Evolutionary conservation across 257 asterid genomes (phyloP).

Genomic region (Echites panduratus): DNA sequence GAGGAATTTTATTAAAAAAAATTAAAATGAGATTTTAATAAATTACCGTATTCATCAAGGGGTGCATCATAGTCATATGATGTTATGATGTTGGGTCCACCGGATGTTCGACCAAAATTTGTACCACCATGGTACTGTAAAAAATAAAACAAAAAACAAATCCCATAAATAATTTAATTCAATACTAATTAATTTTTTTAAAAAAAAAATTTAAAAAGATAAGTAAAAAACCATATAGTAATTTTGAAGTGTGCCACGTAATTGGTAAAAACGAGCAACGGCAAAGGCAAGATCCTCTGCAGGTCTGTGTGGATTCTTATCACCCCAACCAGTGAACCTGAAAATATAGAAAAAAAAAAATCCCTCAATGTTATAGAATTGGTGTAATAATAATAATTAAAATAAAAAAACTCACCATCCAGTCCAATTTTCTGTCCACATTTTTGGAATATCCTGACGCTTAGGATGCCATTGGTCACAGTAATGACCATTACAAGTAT

Average conservation of each 20-base stretch:
- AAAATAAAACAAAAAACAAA: constrained; percentile 5
- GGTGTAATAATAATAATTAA: not conserved
- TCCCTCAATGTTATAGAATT: too few relatives aligned
- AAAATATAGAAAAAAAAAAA: too few relatives aligned
- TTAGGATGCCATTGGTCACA: constrained; percentile 72
- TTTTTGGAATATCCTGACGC: constrained; percentile 60
- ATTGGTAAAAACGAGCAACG: constrained; percentile 92
- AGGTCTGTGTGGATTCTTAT: constrained; percentile 76
- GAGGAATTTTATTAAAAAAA: not conserved
- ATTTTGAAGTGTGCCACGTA: constrained; percentile 87
- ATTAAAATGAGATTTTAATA: not conserved
- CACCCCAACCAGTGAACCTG: constrained; percentile 45
- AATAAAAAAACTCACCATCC: constrained; percentile 57
- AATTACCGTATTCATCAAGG: constrained; percentile 81
- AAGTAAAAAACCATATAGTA: constrained; percentile 70
- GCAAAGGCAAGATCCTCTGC: constrained; percentile 84
- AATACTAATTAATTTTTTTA: not conserved
- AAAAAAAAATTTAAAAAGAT: not conserved
- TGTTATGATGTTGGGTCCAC: constrained; percentile 90
- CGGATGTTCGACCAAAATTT: constrained; percentile 91
- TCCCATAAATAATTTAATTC: not conserved
- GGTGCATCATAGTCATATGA: constrained; percentile 97
- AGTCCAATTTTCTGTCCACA: constrained; percentile 98
- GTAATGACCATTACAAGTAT: constrained; percentile 82
- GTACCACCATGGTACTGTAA: constrained; percentile 93